Percentiles rank a stretch among this genome's conserved stretches.
These are phyloP conservation scores for Strobilomyces dryophilus DNA, from an alignment of 768 basidiomycete genomes.

Conservation along the genomic window DNA sequence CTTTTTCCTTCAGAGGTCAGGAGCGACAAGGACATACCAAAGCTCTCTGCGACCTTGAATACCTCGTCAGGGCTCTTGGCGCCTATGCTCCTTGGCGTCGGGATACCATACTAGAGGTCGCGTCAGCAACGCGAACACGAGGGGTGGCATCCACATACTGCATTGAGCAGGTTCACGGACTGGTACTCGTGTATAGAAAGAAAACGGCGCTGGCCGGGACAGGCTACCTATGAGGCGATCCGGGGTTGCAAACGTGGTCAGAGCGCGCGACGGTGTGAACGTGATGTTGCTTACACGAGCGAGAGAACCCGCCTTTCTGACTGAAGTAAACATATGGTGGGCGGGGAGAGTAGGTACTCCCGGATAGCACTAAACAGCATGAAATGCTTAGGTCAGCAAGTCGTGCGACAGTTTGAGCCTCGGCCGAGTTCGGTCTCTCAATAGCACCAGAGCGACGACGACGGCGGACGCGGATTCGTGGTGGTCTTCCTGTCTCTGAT, in stretches of 20 bases:
- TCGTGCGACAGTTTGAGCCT: neutral
- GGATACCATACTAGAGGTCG: slow-evolving; percentile 81
- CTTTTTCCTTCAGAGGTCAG: neutral
- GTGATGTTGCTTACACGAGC: slow-evolving; percentile 47
- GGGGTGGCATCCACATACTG: slow-evolving; percentile 46
- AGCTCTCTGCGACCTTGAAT: slow-evolving; percentile 80
- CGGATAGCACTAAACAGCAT: slow-evolving; percentile 1
- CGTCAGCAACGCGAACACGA: neutral
- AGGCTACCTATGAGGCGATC: slow-evolving; percentile 44
- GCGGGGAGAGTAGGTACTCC: slow-evolving; percentile 19
- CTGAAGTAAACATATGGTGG: slow-evolving; percentile 58
- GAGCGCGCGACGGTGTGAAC: neutral
- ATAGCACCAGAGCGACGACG: slow-evolving; percentile 68
- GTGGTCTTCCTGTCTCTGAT: slow-evolving; percentile 70
- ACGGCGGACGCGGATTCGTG: slow-evolving; percentile 50
- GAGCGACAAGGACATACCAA: slow-evolving; percentile 50
- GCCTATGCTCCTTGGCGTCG: slow-evolving; percentile 86
- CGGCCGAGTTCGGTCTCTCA: neutral
- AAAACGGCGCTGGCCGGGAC: slow-evolving; percentile 83
- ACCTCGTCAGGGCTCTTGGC: slow-evolving; percentile 91
- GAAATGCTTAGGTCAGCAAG: slow-evolving; percentile 40
- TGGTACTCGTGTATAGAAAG: slow-evolving; percentile 99
- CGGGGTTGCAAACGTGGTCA: neutral
- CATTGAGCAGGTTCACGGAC: slow-evolving; percentile 90
- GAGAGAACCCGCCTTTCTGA: slow-evolving; percentile 61